Base-by-base conservation (phyloP, 768 basidiomycete genomes). In the Russula virescens region DNA sequence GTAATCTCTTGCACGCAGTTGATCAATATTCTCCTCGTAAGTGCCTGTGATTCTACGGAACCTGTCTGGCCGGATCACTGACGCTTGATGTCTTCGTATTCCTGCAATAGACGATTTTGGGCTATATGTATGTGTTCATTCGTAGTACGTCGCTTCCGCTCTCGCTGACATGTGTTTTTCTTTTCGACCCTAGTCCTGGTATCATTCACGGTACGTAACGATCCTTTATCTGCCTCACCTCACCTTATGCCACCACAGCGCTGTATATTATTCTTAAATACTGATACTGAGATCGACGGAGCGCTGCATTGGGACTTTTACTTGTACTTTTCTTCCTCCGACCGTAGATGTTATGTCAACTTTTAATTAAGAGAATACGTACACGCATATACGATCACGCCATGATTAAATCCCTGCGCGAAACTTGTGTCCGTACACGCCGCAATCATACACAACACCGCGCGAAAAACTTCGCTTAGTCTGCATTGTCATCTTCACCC, bases 191-290 rank as follows among this genome's bases (percentile, higher is more conserved):
- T 43, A 89, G 86, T 68, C 90, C 90, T 31, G 90, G 90, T 68
- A 82, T 91, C 72, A 83, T 90, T 63, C 89, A 92, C 69, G 88
- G 78, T 80, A 21, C 57, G 74, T 50, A 57, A 7, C 40, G 11
- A 38, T 35, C 4, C n/a, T 66, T 38, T 46, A 11, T 21, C 38
- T 19, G 8, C 31, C 31, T 31, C 16, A 35, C 47, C 26, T 40
- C 35, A 43, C 51, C 58, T 42, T 40, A 51, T 23, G 19, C 19
- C 8, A 25, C 1, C 57, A 42, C 66, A 89, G 89, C 90, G 18
- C 71, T 92, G 14, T 92, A 90, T 75, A 89, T 92, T 71, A 90
- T 91, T 67, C 73, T 89, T 63, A 91, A 91, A 72, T 87, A 88
- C 65, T 89, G 77, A 72, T 87, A 88, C 65, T 89, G 77, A 75